phyloP scores from a whole-genome alignment of 345 rosid genomes.

The Chamaenerion angustifolium region DNA sequence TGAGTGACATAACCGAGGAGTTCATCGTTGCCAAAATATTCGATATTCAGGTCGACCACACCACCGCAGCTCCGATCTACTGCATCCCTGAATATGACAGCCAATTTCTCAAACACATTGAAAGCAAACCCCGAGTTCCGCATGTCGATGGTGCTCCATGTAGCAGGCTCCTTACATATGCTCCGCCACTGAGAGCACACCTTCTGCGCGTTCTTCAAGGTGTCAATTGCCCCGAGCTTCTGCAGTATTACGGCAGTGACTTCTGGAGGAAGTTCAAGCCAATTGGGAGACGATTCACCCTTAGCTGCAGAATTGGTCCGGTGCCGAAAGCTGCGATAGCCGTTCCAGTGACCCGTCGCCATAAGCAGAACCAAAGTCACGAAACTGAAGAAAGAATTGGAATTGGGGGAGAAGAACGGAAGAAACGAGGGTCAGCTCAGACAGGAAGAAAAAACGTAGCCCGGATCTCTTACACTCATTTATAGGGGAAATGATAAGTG shows the following conservation, averaged over 20 bases:
- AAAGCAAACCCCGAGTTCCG: background rate
- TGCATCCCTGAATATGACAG: slow-evolving; percentile 25
- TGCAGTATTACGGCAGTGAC: slow-evolving; percentile 30
- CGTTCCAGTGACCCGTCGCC: too few relatives aligned
- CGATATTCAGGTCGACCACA: slow-evolving; percentile 25
- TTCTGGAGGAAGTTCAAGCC: slow-evolving; percentile 44
- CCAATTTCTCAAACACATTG: slow-evolving; percentile 4
- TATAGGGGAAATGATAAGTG: too few relatives aligned
- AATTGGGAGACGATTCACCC: slow-evolving; percentile 12
- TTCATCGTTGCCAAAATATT: slow-evolving; percentile 20
- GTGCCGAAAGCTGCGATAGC: background rate
- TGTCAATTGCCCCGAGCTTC: slow-evolving; percentile 23
- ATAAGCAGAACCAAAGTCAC: too few relatives aligned
- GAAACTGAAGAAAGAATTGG: too few relatives aligned
- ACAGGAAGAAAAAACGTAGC: too few relatives aligned
- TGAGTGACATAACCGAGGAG: slow-evolving; percentile 38
- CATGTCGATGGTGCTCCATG: slow-evolving; percentile 41
- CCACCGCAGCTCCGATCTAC: slow-evolving; percentile 43
- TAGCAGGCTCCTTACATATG: slow-evolving; percentile 30
- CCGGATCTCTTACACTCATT: too few relatives aligned
- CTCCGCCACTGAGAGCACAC: slow-evolving; percentile 49
- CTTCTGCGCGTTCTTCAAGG: slow-evolving; percentile 23
- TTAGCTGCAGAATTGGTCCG: background rate
- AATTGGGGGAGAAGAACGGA: too few relatives aligned
- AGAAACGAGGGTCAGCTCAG: too few relatives aligned